These are phyloP conservation scores for Phytophthora quininea DNA, from an alignment of 352 stramenopile species.

Conservation along the genomic window DNA sequence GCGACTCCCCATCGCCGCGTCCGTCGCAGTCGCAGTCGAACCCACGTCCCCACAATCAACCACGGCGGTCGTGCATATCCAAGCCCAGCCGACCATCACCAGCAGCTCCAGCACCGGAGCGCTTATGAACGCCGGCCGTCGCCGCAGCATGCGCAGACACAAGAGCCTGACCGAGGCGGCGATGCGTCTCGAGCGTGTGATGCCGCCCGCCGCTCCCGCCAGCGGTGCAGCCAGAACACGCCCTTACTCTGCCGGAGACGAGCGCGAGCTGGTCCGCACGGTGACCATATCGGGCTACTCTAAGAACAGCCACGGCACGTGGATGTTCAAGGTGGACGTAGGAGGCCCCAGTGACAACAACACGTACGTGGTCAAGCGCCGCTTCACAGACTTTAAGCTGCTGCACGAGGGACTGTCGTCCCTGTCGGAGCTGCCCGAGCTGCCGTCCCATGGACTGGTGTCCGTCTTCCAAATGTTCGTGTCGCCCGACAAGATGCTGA, in stretches of 20 bases:
- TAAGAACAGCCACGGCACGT: slow-evolving; percentile 70
- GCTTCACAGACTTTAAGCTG: slow-evolving; percentile 78
- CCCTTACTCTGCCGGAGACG: slow-evolving; percentile 61
- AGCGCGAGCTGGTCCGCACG: slow-evolving; percentile 45
- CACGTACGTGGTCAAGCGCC: slow-evolving; percentile 71
- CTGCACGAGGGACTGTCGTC: slow-evolving; percentile 63
- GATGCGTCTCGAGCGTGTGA: slow-evolving; percentile 54
- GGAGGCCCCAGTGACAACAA: slow-evolving; percentile 52
- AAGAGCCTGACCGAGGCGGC: slow-evolving; percentile 77
- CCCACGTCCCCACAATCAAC: slow-evolving; percentile 12
- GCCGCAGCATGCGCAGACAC: slow-evolving; percentile 38
- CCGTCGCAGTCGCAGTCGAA: slow-evolving; percentile 12
- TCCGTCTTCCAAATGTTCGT: slow-evolving; percentile 77
- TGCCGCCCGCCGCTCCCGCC: slow-evolving; percentile 18
- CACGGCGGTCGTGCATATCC: slow-evolving; percentile 24
- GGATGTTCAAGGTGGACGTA: slow-evolving; percentile 82
- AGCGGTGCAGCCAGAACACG: slow-evolving; percentile 34
- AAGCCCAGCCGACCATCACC: slow-evolving; percentile 25
- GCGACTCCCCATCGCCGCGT: not conserved
- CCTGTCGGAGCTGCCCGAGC: slow-evolving; percentile 43
- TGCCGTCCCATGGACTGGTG: slow-evolving; percentile 68
- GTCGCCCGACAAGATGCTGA: slow-evolving; percentile 60
- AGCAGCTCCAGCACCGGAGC: slow-evolving; percentile 29
- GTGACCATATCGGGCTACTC: slow-evolving; percentile 70
- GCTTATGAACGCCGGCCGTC: slow-evolving; percentile 20